Base-by-base conservation (phyloP, 2,329 filamentous ascomycete species). In the Fusarium napiforme region DNA sequence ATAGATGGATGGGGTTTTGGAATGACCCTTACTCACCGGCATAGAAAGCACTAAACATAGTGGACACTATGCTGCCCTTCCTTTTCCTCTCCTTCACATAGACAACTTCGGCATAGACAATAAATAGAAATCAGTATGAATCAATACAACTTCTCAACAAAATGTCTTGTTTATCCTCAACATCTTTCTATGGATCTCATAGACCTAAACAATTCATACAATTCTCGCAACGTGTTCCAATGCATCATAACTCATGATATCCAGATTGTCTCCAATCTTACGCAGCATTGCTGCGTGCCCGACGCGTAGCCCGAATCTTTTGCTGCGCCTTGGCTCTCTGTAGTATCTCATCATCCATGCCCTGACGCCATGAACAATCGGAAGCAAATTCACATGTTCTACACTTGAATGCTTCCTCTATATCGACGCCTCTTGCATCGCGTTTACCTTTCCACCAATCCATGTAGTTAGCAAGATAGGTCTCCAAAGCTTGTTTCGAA, bases 361-460 rank as follows among this genome's bases (percentile, higher is more conserved):
- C 86, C 75, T 88, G 86, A 42, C 95, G 86, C 96, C 96, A 98
- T 18, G 88, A 87, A 80, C 96, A 98, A 4, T 85, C 86, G 5
- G 93, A 91, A 0, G 87, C 89, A 81, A 98, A 98, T 74, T 97
- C 94, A 78, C 96, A 98, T 30, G 87, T 90, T 26, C 90, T 85
- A 80, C 96, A 98, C 81, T 98, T 98, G 83, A 92, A 97, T 0
- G 94, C 93, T 75, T 98, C 95, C 77, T 95, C 92, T 11, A 97
- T 87, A 11, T 89, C 87, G 6, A 98, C 95, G 0, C 96, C 96
- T 12, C 87, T 86, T 0, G 95, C 90, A 56, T 88, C 83, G 21
- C 95, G 85, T 75, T 92, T 86, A 2, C 95, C 96, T 37, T 89
- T 90, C 96, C 96, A 98, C 94, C 94, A 98, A n/a, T 86, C 81